phyloP scores from a whole-genome alignment of 768 basidiomycete species.

The Russula emetica region DNA sequence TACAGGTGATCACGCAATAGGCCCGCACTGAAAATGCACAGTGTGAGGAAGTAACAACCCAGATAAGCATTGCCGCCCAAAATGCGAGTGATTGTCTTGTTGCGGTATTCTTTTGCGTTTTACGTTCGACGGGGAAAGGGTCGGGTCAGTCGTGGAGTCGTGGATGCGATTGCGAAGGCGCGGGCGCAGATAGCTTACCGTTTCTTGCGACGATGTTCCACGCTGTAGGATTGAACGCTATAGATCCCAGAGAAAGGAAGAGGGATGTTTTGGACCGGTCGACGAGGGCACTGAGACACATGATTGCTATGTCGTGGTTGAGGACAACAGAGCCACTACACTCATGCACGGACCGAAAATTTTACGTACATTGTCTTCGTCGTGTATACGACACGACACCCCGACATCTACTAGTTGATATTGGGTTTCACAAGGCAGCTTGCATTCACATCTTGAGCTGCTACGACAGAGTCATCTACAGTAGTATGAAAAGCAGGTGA shows the following conservation, averaged over 20 bases:
- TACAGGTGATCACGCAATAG: slow-evolving; percentile 83
- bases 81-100: slow-evolving; percentile 82
- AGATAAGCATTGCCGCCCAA: slow-evolving; percentile 67
- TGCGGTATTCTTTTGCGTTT: slow-evolving; percentile 59
- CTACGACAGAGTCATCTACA: background rate
- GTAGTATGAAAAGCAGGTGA: background rate
- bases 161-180: too few relatives aligned
- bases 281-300: slow-evolving; percentile 38
- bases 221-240: slow-evolving; percentile 87
- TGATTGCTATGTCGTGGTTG: slow-evolving; percentile 27
- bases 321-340: background rate
- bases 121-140: too few relatives aligned
- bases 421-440: background rate
- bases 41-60: slow-evolving; percentile 86
- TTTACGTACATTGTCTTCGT: slow-evolving; percentile 7
- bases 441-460: background rate
- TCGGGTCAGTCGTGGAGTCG: slow-evolving; percentile 35
- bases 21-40: slow-evolving; percentile 81
- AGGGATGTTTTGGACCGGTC: slow-evolving; percentile 66
- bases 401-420: background rate
- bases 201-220: slow-evolving; percentile 96
- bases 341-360: background rate
- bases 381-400: background rate
- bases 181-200: slow-evolving; percentile 50
- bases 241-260: slow-evolving; percentile 58